Conservation (phyloP, 2,329 filamentous ascomycete species). For the Chaetomium sp. region DNA sequence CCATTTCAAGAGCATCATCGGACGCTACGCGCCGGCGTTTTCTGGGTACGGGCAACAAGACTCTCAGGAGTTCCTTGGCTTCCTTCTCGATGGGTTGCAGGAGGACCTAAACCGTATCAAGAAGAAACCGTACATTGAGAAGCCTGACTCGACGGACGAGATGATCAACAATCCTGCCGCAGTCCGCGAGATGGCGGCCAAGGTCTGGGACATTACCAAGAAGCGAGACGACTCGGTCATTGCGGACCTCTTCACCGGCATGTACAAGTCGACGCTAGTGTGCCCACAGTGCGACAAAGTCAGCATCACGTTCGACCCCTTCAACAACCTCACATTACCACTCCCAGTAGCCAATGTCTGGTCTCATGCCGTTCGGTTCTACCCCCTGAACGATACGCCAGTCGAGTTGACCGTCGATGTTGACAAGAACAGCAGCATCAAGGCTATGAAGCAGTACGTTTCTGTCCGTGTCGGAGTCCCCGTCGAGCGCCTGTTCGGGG, state of each 20-base stretch:
- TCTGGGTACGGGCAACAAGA: conserved; percentile 95
- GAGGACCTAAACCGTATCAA: conserved; percentile 91
- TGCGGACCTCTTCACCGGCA: conserved; percentile 90
- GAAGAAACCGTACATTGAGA: conserved; percentile 96
- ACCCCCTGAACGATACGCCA: conserved; percentile 66
- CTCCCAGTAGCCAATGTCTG: conserved; percentile 82
- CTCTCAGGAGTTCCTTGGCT: conserved; percentile 93
- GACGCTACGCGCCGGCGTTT: conserved; percentile 75
- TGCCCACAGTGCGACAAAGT: conserved; percentile 90
- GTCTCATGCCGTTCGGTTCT: conserved; percentile 67
- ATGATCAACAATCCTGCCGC: conserved; percentile 79
- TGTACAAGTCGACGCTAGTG: conserved; percentile 96
- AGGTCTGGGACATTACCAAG: conserved; percentile 88
- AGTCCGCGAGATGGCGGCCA: conserved; percentile 76
- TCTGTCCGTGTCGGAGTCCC: conserved; percentile 61
- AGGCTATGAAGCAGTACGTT: conserved; percentile 61
- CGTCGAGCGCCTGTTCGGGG: conserved; percentile 62
- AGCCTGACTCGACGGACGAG: conserved; percentile 94
- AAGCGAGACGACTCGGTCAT: conserved; percentile 91
- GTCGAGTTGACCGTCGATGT: conserved; percentile 72
- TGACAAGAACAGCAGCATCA: conserved; percentile 67
- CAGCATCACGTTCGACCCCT: conserved; percentile 97
- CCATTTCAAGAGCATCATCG: conserved; percentile 76
- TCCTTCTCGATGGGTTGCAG: conserved; percentile 87
- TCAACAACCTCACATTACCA: conserved; percentile 88